These are phyloP conservation scores for Lactarius deliciosus DNA, from an alignment of 768 basidiomycete genomes.

Conservation along the genomic window DNA sequence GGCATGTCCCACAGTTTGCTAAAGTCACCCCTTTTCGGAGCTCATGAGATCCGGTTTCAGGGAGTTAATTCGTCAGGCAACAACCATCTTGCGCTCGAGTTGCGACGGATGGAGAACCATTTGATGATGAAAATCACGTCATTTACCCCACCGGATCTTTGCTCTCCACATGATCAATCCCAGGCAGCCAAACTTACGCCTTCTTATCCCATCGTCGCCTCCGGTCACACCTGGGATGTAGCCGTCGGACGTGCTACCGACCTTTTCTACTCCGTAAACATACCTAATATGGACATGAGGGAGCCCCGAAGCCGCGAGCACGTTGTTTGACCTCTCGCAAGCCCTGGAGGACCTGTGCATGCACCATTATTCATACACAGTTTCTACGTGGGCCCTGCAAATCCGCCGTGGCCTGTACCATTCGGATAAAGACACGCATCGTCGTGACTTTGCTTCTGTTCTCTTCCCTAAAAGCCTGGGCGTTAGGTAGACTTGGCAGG, in stretches of 20 bases:
- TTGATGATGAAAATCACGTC: constrained; percentile 16
- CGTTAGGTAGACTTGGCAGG: constrained; percentile 19
- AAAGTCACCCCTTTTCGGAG: neutral
- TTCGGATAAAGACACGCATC: constrained; percentile 22
- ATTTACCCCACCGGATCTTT: constrained; percentile 19
- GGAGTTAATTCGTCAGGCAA: constrained; percentile 4
- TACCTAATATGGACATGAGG: constrained; percentile 5
- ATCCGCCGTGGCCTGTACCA: constrained; percentile 18
- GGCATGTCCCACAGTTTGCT: constrained; percentile 9
- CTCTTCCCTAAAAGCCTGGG: constrained; percentile 16
- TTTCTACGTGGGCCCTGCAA: constrained; percentile 18
- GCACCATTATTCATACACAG: constrained; percentile 17
- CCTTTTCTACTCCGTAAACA: constrained; percentile 17
- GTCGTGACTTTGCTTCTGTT: constrained; percentile 17
- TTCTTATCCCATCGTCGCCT: constrained; percentile 21
- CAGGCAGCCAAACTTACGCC: constrained; percentile 9
- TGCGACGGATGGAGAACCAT: constrained; percentile 21
- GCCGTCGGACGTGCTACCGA: constrained; percentile 13
- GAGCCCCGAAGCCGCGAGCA: constrained; percentile 15
- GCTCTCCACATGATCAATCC: constrained; percentile 20
- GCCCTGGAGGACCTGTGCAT: constrained; percentile 22
- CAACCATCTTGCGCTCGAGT: constrained; percentile 17
- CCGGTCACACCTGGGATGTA: constrained; percentile 20
- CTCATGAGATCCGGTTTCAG: constrained; percentile 12
- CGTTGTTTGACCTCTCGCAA: constrained; percentile 22